Percentiles rank a stretch among this genome's conserved stretches.
These are phyloP conservation scores for Melastoma candidum DNA, from an alignment of 441 rosid species.

Conservation along the genomic window DNA sequence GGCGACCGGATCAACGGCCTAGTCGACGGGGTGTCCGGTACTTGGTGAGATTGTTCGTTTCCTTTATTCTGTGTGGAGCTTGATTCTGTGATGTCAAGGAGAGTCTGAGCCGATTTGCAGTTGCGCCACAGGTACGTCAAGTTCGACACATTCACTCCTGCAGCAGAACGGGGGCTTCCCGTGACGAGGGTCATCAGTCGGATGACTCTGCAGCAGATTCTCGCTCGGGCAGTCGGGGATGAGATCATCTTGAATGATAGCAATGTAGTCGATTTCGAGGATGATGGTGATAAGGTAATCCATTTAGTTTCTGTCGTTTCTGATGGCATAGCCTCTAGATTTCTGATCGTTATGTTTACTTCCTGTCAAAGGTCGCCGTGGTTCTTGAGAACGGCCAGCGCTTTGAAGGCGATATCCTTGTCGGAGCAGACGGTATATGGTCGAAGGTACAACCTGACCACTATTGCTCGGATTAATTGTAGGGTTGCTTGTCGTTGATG, in stretches of 20 bases:
- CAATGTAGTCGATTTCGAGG: slow-evolving; percentile 75
- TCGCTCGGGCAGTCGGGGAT: slow-evolving; percentile 73
- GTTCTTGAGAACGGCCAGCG: slow-evolving; percentile 66
- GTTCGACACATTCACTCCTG: slow-evolving; percentile 96
- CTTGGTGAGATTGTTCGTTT: slow-evolving; percentile 44
- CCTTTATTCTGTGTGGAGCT: neutral
- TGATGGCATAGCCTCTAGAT: slow-evolving; percentile 3
- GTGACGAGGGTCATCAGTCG: slow-evolving; percentile 86
- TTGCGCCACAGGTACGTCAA: slow-evolving; percentile 60
- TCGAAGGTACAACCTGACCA: slow-evolving; percentile 45
- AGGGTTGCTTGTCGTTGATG: neutral
- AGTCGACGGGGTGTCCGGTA: slow-evolving; percentile 85
- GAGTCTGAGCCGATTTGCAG: slow-evolving; percentile 15
- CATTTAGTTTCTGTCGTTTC: slow-evolving; percentile 6
- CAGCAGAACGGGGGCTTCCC: slow-evolving; percentile 77
- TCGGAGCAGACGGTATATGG: slow-evolving; percentile 95
- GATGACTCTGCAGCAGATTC: slow-evolving; percentile 79
- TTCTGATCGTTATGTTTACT: slow-evolving; percentile 10
- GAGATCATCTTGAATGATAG: slow-evolving; percentile 65
- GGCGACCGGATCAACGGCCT: slow-evolving; percentile 92
- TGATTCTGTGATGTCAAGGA: neutral
- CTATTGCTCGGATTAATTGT: neutral
- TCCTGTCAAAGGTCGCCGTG: slow-evolving; percentile 47
- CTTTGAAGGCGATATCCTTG: slow-evolving; percentile 75
- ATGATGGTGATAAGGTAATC: slow-evolving; percentile 45